These are phyloP conservation scores for Microthlaspi erraticum DNA, from an alignment of 345 rosid species.

Conservation along the genomic window DNA sequence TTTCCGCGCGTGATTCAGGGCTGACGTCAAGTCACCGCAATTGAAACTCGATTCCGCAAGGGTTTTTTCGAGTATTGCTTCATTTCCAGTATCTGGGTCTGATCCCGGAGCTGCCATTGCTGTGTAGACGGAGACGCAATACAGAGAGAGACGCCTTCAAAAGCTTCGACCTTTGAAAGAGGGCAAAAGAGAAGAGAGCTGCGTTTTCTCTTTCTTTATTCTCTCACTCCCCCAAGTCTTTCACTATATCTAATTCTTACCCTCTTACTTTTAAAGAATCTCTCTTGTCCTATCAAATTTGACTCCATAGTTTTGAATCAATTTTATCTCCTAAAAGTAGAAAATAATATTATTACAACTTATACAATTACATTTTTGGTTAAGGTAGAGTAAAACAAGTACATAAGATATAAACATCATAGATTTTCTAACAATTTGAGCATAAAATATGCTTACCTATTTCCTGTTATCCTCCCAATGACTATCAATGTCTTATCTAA, in stretches of 20 bases:
- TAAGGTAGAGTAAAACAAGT: too few species aligned
- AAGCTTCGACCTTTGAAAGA: constrained; percentile 20
- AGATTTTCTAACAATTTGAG: neutral
- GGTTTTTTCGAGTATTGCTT: constrained; percentile 59
- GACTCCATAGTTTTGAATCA: neutral
- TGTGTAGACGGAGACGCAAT: constrained; percentile 19
- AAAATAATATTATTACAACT: neutral
- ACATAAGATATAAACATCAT: neutral
- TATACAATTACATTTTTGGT: too few species aligned
- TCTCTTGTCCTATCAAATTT: neutral
- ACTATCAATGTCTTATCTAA: too few species aligned
- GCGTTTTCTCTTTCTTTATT: neutral
- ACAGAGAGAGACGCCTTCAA: constrained; percentile 22
- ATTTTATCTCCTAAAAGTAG: neutral
- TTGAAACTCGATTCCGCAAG: constrained; percentile 62
- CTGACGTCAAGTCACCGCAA: constrained; percentile 58
- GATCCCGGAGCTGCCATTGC: constrained; percentile 30
- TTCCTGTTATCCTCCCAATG: too few species aligned
- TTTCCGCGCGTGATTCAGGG: constrained; percentile 64
- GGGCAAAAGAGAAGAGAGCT: constrained; percentile 8
- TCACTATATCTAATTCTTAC: neutral
- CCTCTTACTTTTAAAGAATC: neutral
- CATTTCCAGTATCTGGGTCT: constrained; percentile 47
- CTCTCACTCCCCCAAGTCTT: constrained; percentile 29
- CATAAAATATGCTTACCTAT: neutral